Conservation (phyloP, 2,329 filamentous ascomycete species). For the Bipolaris victoriae region DNA sequence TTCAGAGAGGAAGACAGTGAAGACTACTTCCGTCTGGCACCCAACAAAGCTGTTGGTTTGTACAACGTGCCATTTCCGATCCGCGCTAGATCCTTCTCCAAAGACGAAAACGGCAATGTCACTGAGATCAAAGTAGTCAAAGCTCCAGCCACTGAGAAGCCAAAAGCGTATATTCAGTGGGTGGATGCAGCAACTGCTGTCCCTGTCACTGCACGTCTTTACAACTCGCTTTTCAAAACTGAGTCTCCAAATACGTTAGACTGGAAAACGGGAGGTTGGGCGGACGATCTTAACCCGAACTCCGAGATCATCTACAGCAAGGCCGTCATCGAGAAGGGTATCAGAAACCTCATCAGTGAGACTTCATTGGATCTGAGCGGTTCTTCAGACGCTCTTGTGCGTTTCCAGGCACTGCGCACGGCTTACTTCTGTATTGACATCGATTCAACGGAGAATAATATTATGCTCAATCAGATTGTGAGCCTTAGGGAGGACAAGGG, state of each 20-base stretch:
- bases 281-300: slow-evolving; percentile 82
- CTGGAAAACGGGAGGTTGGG: slow-evolving; percentile 74
- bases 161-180: slow-evolving; percentile 81
- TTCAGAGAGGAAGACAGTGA: slow-evolving; percentile 75
- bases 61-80: slow-evolving; percentile 74
- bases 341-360: slow-evolving; percentile 76
- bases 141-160: slow-evolving; percentile 71
- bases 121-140: slow-evolving; percentile 71
- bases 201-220: slow-evolving; percentile 70
- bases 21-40: slow-evolving; percentile 79
- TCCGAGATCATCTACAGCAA: slow-evolving; percentile 80
- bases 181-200: slow-evolving; percentile 71
- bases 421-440: slow-evolving; percentile 84
- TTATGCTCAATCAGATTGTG: slow-evolving; percentile 90
- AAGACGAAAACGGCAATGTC: slow-evolving; percentile 69
- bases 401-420: slow-evolving; percentile 90
- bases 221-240: slow-evolving; percentile 85
- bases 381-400: slow-evolving; percentile 59
- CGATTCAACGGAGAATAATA: slow-evolving; percentile 72
- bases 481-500: slow-evolving; percentile 79
- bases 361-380: slow-evolving; percentile 41
- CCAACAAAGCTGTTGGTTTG: slow-evolving; percentile 75
- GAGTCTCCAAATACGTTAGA: slow-evolving; percentile 77
- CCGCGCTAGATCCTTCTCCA: slow-evolving; percentile 70
- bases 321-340: slow-evolving; percentile 82